Evolutionary conservation across 2,329 filamentous ascomycete genomes (phyloP).

Genomic region (Exutisphaerella laricina): DNA sequence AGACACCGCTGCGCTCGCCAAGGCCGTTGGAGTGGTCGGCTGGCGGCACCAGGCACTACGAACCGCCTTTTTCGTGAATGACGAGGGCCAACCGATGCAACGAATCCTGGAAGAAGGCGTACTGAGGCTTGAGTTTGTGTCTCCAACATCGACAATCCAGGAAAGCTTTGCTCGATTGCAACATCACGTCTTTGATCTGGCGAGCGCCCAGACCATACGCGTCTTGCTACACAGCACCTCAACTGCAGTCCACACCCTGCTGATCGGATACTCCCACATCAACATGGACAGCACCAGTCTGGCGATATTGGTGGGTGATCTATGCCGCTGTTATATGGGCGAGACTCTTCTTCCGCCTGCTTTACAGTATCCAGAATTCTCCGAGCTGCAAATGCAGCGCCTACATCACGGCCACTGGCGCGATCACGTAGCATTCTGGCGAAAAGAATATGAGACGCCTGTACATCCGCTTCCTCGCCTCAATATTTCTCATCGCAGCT

Average conservation of each 20-base stretch:
- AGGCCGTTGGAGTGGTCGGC: not conserved
- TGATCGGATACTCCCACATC: slow-evolving; percentile 35
- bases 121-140: not conserved
- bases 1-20: not conserved
- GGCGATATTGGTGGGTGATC: slow-evolving; percentile 25
- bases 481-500: slow-evolving; percentile 12
- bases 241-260: slow-evolving; percentile 11
- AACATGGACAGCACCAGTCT: slow-evolving; percentile 31
- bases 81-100: not conserved
- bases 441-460: slow-evolving; percentile 1
- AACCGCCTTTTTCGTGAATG: not conserved
- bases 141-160: no score
- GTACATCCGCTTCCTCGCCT: slow-evolving; percentile 4
- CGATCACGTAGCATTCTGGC: slow-evolving; percentile 8
- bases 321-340: slow-evolving; percentile 19
- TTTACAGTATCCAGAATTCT: not conserved
- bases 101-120: not conserved
- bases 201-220: not conserved
- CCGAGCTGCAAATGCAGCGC: not conserved
- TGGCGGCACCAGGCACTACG: not conserved
- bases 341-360: slow-evolving; percentile 4
- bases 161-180: not conserved
- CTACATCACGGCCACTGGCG: not conserved
- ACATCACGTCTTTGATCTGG: not conserved
- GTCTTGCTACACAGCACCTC: not conserved